Percentiles rank a stretch among this genome's conserved stretches.
Evolutionary conservation across 495 filamentous ascomycete genomes (phyloP).

Genomic region (Penicillium manginii): DNA sequence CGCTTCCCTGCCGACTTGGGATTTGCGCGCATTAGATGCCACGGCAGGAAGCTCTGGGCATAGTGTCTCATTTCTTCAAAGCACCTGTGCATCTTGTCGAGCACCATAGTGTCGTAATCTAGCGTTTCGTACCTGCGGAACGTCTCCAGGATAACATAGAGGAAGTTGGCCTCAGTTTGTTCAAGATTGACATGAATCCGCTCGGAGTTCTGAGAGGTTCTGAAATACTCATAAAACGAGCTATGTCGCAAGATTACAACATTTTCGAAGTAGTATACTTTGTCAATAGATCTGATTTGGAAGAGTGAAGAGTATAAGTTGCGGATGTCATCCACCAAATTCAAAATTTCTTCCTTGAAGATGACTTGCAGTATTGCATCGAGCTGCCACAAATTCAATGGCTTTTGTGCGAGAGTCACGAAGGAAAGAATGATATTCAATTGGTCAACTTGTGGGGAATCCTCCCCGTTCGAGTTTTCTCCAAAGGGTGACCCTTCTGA

Average conservation of each 20-base stretch:
- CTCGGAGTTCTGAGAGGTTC: neutral
- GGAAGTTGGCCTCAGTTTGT: neutral
- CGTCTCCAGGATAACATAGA: neutral
- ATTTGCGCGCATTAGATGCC: neutral
- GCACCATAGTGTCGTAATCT: too few relatives aligned
- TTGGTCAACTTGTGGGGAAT: conserved; percentile 5
- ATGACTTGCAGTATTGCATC: conserved; percentile 4
- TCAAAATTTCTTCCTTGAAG: neutral
- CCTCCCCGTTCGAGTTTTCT: neutral
- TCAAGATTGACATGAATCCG: conserved; percentile 4
- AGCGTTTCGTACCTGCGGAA: too few relatives aligned
- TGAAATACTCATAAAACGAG: conserved; percentile 13
- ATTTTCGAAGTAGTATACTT: neutral
- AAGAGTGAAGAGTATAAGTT: conserved; percentile 7
- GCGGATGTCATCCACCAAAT: conserved; percentile 7
- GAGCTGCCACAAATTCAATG: conserved; percentile 10
- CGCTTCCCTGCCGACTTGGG: neutral
- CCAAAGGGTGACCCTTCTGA: conserved; percentile 4
- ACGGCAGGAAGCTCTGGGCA: conserved; percentile 1
- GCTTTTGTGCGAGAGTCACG: conserved; percentile 16
- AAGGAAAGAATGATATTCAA: conserved; percentile 17
- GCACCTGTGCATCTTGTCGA: too few relatives aligned
- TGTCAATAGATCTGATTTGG: neutral
- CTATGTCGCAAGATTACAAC: conserved; percentile 9
- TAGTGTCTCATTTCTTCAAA: neutral